Conservation (phyloP, 352 stramenopile genomes). For the Phytophthora lateralis region DNA sequence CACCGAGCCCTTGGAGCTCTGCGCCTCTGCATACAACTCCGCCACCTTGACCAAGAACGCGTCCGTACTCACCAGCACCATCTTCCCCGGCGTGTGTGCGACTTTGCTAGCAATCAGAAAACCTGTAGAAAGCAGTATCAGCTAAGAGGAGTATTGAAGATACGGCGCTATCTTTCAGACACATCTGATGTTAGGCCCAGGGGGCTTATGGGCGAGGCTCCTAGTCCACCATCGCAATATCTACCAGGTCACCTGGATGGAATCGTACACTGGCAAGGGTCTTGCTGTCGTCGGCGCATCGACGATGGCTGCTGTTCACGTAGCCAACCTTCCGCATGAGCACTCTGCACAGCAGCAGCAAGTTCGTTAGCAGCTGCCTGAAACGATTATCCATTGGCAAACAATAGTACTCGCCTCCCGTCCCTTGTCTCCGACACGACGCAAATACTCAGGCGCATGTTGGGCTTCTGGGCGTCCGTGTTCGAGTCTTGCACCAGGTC, state of each 20-base stretch:
- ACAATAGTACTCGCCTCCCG: constrained; percentile 42
- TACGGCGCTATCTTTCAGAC: constrained; percentile 22
- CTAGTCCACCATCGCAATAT: constrained; percentile 66
- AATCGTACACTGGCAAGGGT: constrained; percentile 68
- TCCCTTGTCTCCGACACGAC: constrained; percentile 60
- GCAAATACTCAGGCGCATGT: constrained; percentile 63
- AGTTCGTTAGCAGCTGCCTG: constrained; percentile 11
- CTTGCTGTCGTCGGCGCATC: constrained; percentile 64
- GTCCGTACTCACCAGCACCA: constrained; percentile 64
- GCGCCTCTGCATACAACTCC: constrained; percentile 54
- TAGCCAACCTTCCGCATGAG: constrained; percentile 67
- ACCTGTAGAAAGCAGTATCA: constrained; percentile 24
- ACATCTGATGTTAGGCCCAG: constrained; percentile 11
- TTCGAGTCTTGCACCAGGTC: constrained; percentile 77
- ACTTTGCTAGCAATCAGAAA: constrained; percentile 9
- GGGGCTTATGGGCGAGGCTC: background rate
- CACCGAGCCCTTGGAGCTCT: constrained; percentile 55
- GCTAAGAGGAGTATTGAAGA: constrained; percentile 3
- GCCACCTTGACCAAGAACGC: constrained; percentile 66
- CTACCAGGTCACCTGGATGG: constrained; percentile 65
- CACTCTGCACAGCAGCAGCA: constrained; percentile 32
- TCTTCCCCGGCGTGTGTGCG: constrained; percentile 18
- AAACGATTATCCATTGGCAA: background rate
- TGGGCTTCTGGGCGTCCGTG: constrained; percentile 53
- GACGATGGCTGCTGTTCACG: constrained; percentile 57